Evolutionary conservation across 768 basidiomycete species (phyloP).

Genomic region (Mycena belliarum): DNA sequence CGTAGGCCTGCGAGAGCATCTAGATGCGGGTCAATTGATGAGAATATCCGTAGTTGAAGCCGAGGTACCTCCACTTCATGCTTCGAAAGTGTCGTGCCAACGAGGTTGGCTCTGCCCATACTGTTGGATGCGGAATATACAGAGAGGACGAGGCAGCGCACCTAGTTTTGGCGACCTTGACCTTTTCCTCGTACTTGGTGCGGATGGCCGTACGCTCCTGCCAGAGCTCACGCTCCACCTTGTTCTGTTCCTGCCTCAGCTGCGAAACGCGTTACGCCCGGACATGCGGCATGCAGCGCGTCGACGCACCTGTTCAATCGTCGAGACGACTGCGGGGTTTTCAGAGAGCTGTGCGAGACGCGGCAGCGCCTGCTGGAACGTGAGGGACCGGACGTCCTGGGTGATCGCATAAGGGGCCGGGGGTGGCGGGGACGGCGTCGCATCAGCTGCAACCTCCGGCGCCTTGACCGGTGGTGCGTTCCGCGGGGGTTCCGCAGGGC

Average conservation of each 20-base stretch:
- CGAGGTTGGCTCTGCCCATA: conserved; percentile 60
- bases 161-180: conserved; percentile 69
- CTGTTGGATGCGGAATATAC: not conserved
- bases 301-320: conserved; percentile 50
- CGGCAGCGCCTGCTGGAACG: conserved; percentile 74
- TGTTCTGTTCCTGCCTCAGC: conserved; percentile 74
- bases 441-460: not conserved
- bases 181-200: conserved; percentile 68
- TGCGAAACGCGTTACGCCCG: conserved; percentile 26
- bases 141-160: conserved; percentile 31
- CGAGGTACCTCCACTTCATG: conserved; percentile 64
- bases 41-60: not conserved
- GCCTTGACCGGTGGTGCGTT: not conserved
- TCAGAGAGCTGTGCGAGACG: conserved; percentile 60
- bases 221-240: conserved; percentile 69
- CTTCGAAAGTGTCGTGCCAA: conserved; percentile 63
- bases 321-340: conserved; percentile 49
- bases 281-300: not conserved
- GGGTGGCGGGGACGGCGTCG: conserved; percentile 13
- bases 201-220: conserved; percentile 64
- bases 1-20: conserved; percentile 67
- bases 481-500: not conserved
- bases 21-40: conserved; percentile 28
- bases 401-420: not conserved
- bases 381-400: conserved; percentile 47